Evolutionary conservation across 768 basidiomycete species (phyloP), one percentile per base, ranked within the genome.

Genomic region (Krasilnikovozyma curviuscula): DNA sequence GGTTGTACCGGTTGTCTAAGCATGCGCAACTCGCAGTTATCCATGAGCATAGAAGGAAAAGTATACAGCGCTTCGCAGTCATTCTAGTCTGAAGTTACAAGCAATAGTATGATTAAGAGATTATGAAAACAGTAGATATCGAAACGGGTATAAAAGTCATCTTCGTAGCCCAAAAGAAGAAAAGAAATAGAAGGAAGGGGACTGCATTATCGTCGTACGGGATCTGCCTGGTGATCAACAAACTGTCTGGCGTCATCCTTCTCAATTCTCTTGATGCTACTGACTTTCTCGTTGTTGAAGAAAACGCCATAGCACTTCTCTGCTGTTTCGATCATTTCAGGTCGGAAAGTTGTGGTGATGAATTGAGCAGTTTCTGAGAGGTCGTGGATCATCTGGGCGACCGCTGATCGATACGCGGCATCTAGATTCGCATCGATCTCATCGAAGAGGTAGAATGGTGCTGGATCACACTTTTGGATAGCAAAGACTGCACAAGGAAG

Each of bases 371-470:
- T 79, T 6, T 75, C 70, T 0, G 89, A 73, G 16, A 97, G 72
- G 12, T 82, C 82, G 62, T 88, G 78, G 55, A 98, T 97, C 91
- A 97, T 97, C 3, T 77, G 79, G 5, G 91, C 85, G 19, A 97
- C 91, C 12, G 91, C 86, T 8, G 91, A 93, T 24, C 91, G 83
- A 53, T 95, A 93, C 67, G 97, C 88, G 5, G 89, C 88, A 56
- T 95, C 91, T 40, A 98, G 71, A 58, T 95, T 95, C 45, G 93
- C 93, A 59, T 98, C 93, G 60, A 98, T 97, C 79, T 97, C 93
- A 61, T 98, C 93, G 58, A 98, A 97, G n/a, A 98, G 71, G 65
- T 97, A 97, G 69, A 98, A 98, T 2, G 93, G 93, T 0, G 93
- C 91, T 2, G 93, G 93, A 59, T 98, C 93, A 61, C 91, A 97